A percentile compares a stretch with the other conserved stretches of the same genome.
These are phyloP conservation scores for Coemansia erecta DNA, from an alignment of 192 early-diverging fungal genomes.

Conservation along the genomic window DNA sequence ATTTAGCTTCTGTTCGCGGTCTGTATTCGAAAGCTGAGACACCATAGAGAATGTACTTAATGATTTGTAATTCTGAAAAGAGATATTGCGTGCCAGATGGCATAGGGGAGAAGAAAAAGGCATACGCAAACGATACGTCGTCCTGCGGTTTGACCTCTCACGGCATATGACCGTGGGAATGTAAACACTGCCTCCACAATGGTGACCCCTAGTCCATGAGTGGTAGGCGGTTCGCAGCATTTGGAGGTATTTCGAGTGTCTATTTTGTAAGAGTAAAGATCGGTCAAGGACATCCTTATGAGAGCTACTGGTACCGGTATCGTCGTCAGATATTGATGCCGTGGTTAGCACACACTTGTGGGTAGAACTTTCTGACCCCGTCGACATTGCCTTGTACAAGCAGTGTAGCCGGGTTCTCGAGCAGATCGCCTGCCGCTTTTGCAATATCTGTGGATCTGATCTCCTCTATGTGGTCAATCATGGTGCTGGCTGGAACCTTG, in stretches of 20 bases:
- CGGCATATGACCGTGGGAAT: no score
- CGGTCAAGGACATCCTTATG: no score
- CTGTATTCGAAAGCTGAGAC: conserved; percentile 16
- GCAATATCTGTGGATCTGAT: conserved; percentile 74
- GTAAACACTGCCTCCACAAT: no score
- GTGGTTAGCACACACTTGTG: conserved; percentile 36
- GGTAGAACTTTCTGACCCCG: conserved; percentile 28
- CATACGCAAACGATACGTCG: no score
- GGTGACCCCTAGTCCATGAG: no score
- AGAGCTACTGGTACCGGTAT: neutral
- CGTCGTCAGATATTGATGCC: conserved; percentile 18
- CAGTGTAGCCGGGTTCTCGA: conserved; percentile 61
- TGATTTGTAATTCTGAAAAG: neutral
- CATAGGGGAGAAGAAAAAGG: no score
- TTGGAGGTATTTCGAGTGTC: no score
- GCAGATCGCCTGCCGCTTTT: conserved; percentile 69
- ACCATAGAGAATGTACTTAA: conserved; percentile 18
- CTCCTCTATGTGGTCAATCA: conserved; percentile 77
- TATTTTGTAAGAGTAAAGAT: no score
- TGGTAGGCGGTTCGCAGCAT: no score
- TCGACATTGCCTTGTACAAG: conserved; percentile 64
- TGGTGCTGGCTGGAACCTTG: conserved; percentile 71
- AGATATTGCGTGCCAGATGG: neutral
- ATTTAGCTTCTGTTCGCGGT: conserved; percentile 29
- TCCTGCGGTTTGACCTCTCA: no score